These are phyloP conservation scores for Endotrypanum monterogeii DNA, from an alignment of 208 protist genomes.

Conservation along the genomic window DNA sequence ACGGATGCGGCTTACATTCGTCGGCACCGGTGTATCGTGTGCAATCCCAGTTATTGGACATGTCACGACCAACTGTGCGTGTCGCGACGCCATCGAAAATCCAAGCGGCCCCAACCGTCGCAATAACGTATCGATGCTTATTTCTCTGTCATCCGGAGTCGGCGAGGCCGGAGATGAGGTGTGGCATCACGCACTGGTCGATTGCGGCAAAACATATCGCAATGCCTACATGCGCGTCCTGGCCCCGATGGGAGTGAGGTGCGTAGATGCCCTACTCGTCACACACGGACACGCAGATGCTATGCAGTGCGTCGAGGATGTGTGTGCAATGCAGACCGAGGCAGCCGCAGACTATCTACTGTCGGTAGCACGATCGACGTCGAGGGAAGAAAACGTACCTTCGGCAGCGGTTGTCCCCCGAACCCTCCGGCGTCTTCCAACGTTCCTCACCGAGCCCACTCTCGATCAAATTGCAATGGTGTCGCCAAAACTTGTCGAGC, in stretches of 20 bases:
- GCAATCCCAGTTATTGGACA: constrained; percentile 88
- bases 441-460: constrained; percentile 58
- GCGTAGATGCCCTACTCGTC: constrained; percentile 81
- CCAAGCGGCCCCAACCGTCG: constrained; percentile 64
- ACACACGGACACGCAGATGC: constrained; percentile 91
- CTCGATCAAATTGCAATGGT: constrained; percentile 60
- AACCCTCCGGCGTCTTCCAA: constrained; percentile 48
- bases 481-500: constrained; percentile 33
- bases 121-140: constrained; percentile 80
- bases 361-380: background rate
- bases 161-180: constrained; percentile 13
- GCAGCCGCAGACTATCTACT: constrained; percentile 17
- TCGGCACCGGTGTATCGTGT: constrained; percentile 79
- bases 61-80: constrained; percentile 63
- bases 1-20: constrained; percentile 48
- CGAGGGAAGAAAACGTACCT: background rate
- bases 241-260: constrained; percentile 45
- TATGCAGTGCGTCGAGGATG: constrained; percentile 79
- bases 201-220: constrained; percentile 92
- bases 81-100: constrained; percentile 64
- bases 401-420: constrained; percentile 5
- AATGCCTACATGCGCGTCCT: constrained; percentile 88
- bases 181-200: constrained; percentile 65
- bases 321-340: constrained; percentile 80
- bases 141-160: constrained; percentile 41